Evolutionary conservation across 139 green algal species (phyloP).

Genomic region (Chloropicon primus): DNA sequence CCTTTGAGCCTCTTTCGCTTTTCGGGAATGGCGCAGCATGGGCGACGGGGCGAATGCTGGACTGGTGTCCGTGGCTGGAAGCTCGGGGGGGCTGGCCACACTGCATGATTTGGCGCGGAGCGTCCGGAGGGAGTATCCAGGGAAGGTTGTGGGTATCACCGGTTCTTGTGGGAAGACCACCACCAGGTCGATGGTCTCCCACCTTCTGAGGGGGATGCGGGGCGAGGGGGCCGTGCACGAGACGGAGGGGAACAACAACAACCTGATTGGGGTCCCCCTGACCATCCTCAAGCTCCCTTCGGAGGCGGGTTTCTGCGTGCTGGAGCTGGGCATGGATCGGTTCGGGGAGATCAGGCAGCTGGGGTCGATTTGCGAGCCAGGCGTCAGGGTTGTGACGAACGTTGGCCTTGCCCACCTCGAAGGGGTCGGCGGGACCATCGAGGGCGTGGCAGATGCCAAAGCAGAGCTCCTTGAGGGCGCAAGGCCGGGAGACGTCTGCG

Average conservation of each 20-base stretch:
- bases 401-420: conserved; percentile 22
- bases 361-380: conserved; percentile 9
- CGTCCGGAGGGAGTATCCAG: neutral
- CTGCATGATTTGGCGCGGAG: neutral
- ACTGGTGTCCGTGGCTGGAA: neutral
- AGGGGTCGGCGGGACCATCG: conserved; percentile 9
- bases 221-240: conserved; percentile 11
- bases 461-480: conserved; percentile 20
- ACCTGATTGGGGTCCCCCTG: conserved; percentile 28
- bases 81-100: neutral
- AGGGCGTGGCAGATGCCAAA: conserved; percentile 22
- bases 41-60: neutral
- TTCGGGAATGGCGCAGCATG: neutral
- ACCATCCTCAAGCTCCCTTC: conserved; percentile 15
- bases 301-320: conserved; percentile 5
- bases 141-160: conserved; percentile 9
- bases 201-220: neutral
- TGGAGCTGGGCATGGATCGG: conserved; percentile 29
- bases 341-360: conserved; percentile 22
- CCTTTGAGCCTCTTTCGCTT: conserved; percentile 3
- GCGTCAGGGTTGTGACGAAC: conserved; percentile 24
- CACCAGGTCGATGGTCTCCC: conserved; percentile 2
- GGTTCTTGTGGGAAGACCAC: conserved; percentile 30
- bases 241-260: conserved; percentile 32
- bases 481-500: conserved; percentile 13